Conservation (phyloP, 2,329 filamentous ascomycete species). For the Anthostomella pinea region DNA sequence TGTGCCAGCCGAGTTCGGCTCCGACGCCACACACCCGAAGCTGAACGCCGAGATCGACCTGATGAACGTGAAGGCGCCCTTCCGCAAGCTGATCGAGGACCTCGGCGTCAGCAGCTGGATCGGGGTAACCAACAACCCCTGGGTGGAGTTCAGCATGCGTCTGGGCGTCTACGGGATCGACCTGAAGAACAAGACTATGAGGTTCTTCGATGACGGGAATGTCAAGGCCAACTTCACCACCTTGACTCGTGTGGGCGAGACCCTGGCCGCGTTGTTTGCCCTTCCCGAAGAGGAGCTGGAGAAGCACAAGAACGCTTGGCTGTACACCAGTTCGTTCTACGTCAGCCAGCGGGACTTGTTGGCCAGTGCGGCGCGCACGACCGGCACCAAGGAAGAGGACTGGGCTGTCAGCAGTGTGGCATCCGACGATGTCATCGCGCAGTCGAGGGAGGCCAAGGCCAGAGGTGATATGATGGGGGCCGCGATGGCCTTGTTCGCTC, state of each 20-base stretch:
- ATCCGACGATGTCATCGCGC: conserved; percentile 16
- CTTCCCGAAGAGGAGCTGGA: conserved; percentile 32
- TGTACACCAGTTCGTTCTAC: conserved; percentile 35
- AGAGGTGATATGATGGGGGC: conserved; percentile 14
- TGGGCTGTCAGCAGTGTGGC: conserved; percentile 28
- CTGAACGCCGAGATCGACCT: conserved; percentile 16
- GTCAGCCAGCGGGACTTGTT: conserved; percentile 35
- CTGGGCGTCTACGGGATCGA: conserved; percentile 32
- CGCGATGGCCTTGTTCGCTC: conserved; percentile 23
- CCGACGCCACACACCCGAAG: conserved; percentile 23
- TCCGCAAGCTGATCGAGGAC: conserved; percentile 28
- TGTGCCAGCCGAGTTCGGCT: conserved; percentile 33
- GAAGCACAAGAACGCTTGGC: conserved; percentile 28
- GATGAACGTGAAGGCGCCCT: conserved; percentile 24
- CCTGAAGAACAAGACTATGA: conserved; percentile 27
- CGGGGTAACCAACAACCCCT: conserved; percentile 32
- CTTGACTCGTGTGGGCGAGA: conserved; percentile 31
- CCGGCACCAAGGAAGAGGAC: conserved; percentile 25
- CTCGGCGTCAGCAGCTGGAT: conserved; percentile 32
- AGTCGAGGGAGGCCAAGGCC: conserved; percentile 9
- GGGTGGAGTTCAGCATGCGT: conserved; percentile 32
- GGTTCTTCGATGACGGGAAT: conserved; percentile 31
- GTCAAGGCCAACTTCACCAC: conserved; percentile 29
- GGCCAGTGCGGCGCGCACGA: conserved; percentile 32
- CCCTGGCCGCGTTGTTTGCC: conserved; percentile 34